These are phyloP conservation scores for Panicum miliaceum DNA, from an alignment of 176 grass and related monocot genomes.

Conservation along the genomic window DNA sequence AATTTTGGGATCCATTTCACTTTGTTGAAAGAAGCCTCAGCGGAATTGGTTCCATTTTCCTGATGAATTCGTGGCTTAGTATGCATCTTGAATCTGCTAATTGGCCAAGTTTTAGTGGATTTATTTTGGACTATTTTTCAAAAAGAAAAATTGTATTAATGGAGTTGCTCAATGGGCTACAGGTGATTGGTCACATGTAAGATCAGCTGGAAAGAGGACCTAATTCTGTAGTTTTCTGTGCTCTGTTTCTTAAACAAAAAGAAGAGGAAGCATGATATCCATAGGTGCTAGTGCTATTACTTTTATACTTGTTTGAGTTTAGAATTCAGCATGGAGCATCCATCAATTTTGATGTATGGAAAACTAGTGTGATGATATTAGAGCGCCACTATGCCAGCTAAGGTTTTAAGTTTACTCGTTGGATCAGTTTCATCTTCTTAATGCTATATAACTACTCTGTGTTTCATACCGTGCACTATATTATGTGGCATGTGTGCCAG, in stretches of 20 bases:
- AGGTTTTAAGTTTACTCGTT: background rate
- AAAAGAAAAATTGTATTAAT: slow-evolving; percentile 26
- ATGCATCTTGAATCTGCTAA: background rate
- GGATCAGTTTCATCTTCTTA: slow-evolving; percentile 23
- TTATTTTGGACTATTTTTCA: background rate
- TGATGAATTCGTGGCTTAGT: background rate
- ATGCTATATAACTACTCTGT: slow-evolving; percentile 15
- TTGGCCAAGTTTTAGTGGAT: slow-evolving; percentile 16
- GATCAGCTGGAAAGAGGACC: slow-evolving; percentile 20
- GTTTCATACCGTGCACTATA: slow-evolving; percentile 24
- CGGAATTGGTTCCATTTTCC: background rate
- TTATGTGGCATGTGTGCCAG: slow-evolving; percentile 25
- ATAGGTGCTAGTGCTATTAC: background rate
- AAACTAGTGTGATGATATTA: slow-evolving; percentile 14
- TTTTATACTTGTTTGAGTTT: background rate
- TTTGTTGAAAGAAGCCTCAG: slow-evolving; percentile 17
- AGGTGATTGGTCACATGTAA: slow-evolving; percentile 1
- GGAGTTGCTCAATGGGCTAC: slow-evolving; percentile 1
- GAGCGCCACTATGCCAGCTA: background rate
- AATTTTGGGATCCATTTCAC: slow-evolving; percentile 45
- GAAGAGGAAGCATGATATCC: slow-evolving; percentile 12
- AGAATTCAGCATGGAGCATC: background rate
- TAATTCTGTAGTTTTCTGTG: slow-evolving; percentile 37
- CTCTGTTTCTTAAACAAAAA: slow-evolving; percentile 34
- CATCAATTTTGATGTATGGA: slow-evolving; percentile 3